A percentile compares a stretch with the other conserved stretches of the same genome.
Evolutionary conservation across 257 asterid species (phyloP).

Genomic region (Lithospermum erythrorhizon): DNA sequence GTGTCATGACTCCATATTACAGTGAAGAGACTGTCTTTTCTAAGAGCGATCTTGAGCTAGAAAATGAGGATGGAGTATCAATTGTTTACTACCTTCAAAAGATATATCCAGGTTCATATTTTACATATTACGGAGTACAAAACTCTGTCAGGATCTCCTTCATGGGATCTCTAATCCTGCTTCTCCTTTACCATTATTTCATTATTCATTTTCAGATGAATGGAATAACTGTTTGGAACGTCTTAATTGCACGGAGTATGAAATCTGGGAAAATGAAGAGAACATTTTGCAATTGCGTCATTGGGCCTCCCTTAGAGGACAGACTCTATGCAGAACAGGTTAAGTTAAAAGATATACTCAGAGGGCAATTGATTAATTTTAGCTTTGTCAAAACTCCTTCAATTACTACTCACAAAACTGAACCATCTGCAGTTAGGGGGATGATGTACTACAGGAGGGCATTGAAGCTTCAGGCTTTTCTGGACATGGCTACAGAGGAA

Average conservation of each 20-base stretch:
- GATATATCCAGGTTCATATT: constrained; percentile 76
- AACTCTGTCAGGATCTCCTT: neutral
- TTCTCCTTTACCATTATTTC: constrained; percentile 1
- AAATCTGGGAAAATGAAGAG: constrained; percentile 81
- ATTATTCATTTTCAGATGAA: constrained; percentile 55
- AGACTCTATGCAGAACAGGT: constrained; percentile 95
- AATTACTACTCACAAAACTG: constrained; percentile 5
- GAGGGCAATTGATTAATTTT: constrained; percentile 1
- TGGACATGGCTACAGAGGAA: constrained; percentile 85
- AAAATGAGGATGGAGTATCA: constrained; percentile 95
- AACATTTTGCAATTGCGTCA: constrained; percentile 84
- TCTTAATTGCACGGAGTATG: constrained; percentile 55
- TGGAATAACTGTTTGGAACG: constrained; percentile 96
- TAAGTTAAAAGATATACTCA: neutral
- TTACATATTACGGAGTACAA: constrained; percentile 3
- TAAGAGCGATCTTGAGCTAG: constrained; percentile 91
- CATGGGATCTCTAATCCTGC: constrained; percentile 6
- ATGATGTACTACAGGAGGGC: constrained; percentile 99
- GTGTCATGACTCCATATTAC: constrained; percentile 94
- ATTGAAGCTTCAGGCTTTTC: constrained; percentile 95
- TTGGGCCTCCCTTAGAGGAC: constrained; percentile 99
- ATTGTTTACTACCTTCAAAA: constrained; percentile 76
- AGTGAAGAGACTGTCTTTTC: constrained; percentile 96
- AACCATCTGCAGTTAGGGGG: constrained; percentile 71
- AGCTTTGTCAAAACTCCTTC: constrained; percentile 5